Conservation (phyloP, 345 rosid species). For the Hypericum perforatum region DNA sequence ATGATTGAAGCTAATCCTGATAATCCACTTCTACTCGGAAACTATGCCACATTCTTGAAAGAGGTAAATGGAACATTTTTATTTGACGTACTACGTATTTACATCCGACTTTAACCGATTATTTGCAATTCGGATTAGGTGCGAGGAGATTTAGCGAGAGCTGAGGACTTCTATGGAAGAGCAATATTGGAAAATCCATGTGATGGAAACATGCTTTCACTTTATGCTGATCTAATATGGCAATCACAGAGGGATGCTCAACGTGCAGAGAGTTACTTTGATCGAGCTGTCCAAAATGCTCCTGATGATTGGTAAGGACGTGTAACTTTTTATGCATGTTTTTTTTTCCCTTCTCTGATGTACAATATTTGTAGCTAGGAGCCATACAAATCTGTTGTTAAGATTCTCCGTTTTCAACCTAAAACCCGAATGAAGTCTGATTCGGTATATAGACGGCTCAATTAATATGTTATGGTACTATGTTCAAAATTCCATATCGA, state of each 20-base stretch:
- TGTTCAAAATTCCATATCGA: no score
- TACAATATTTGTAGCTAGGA: no score
- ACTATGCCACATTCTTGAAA: constrained; percentile 63
- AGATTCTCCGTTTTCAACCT: no score
- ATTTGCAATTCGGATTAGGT: constrained; percentile 20
- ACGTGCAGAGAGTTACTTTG: constrained; percentile 48
- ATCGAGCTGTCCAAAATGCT: constrained; percentile 47
- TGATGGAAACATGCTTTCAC: constrained; percentile 45
- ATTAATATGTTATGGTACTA: no score
- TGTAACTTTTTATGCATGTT: neutral
- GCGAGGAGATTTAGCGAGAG: constrained; percentile 42
- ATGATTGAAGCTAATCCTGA: constrained; percentile 49
- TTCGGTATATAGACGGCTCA: no score
- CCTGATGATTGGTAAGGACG: constrained; percentile 53
- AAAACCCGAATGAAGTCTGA: no score
- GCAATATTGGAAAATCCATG: constrained; percentile 51
- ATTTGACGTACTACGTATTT: neutral
- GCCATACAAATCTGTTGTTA: no score
- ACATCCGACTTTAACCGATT: neutral
- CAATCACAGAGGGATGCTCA: constrained; percentile 33
- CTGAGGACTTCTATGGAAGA: constrained; percentile 57
- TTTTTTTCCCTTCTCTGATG: neutral
- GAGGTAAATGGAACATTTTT: constrained; percentile 26
- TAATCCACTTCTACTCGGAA: constrained; percentile 48
- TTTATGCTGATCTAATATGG: constrained; percentile 61